Evolutionary conservation across 2,329 filamentous ascomycete genomes (phyloP), one percentile per base, ranked within the genome.

Genomic region (Coniella lustricola): DNA sequence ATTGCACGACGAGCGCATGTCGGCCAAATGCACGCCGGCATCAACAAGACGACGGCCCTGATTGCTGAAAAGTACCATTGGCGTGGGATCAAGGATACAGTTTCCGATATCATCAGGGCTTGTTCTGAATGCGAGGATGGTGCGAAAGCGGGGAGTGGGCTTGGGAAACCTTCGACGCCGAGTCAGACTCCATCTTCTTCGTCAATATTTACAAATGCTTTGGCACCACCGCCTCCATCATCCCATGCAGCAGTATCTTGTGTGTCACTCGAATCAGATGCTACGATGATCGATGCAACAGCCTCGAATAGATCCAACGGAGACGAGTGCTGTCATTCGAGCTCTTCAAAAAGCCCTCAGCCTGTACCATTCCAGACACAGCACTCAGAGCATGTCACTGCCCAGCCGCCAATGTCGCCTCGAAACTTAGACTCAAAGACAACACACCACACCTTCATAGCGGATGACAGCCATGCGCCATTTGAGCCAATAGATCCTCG

Each of bases 51-150:
- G 0, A 97, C 91, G 1, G 90, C 91, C 17, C 85, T 83, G 17
- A 95, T 98, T 60, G 89, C 91, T 10, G 88, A 96, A 63, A 86
- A 85, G 61, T 96, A 91, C 64, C 93, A 97, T 68, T 98, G 93
- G 93, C 90, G 94, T 41, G 81, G 91, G 53, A 97, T 97, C 71
- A 98, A 97, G 66, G 90, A 96, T 68, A 97, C 91, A 1, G 93
- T 96, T 53, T 93, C 86, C 63, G 84, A 91, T 63, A 90, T 95
- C 58, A 95, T 97, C 67, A 85, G 87, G 59, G 91, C 93, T 60
- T 98, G 93, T 67, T 70, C 78, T 7, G 84, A 95, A 63, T 97
- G 91, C 71, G 95, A 91, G 67, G 89, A 95, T 59, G 71, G 79
- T 33, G 76, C 81, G 53, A 87, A 87, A 64, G 71, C 75, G 29